Evolutionary conservation across 2,329 filamentous ascomycete genomes (phyloP), one percentile per base, ranked within the genome.

Genomic region (Trichoderma harzianum): DNA sequence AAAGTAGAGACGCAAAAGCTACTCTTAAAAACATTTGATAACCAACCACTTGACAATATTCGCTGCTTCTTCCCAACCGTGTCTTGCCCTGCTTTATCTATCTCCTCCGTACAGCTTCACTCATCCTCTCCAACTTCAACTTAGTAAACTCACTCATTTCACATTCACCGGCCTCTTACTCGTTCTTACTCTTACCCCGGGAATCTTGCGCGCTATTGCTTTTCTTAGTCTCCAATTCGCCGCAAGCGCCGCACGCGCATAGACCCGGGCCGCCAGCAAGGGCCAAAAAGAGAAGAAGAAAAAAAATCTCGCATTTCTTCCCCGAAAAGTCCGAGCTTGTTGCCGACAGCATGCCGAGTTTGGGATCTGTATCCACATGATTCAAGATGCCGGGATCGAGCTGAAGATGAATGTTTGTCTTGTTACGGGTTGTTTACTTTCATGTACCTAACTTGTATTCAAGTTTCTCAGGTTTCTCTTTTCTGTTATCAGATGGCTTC

Each of bases 311-410:
- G 57, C 57, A 36, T 5, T 32, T n/a, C 11, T 14, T 21, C 64
- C 57, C 66, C 66, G 66, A 69, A 32, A 69, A 62, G 16, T 69
- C 66, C 57, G 66, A 69, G n/a, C 26, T 34, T 43, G 43, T 36
- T 28, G 12, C 66, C 66, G 66, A 61, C 28, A 26, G 21, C 57
- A 62, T 34, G 4, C 66, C 66, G 57, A 61, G 34, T 26, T 16
- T 30, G 30, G 21, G 12, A 34, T 21, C 10, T 11, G 18, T 32
- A 28, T 66, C 63, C 63, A 55, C 63, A 47, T 10, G 58, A 24
- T 53, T 24, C 7, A n/a, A 62, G 55, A 30, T 60, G 53, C 53
- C 26, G 24, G 53, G 53, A 28, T 51, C 18, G 21, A 53, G 47
- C n/a, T n/a, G 43, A 51, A 51, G 43, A 51, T 51, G 8, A 12